Conservation (phyloP, 2,329 filamentous ascomycete genomes). For the Grosmannia clavigera region DNA sequence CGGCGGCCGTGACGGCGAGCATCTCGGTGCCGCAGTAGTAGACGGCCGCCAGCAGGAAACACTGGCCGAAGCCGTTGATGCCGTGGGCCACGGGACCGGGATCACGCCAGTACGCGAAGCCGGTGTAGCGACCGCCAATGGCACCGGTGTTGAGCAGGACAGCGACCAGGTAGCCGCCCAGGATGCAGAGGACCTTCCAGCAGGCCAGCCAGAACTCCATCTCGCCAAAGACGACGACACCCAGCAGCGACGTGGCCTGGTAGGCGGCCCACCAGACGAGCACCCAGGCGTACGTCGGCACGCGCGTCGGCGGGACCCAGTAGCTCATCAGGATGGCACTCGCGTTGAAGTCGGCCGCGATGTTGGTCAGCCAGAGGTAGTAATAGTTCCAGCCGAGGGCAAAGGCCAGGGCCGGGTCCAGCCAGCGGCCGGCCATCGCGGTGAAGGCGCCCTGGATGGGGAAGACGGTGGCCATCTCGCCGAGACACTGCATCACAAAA, state of each 20-base stretch:
- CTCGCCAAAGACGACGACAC: slow-evolving; percentile 29
- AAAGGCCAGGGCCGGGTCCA: slow-evolving; percentile 46
- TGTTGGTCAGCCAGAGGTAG: slow-evolving; percentile 29
- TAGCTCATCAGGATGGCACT: slow-evolving; percentile 26
- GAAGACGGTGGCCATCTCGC: slow-evolving; percentile 45
- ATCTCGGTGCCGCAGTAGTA: slow-evolving; percentile 15
- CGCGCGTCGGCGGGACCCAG: slow-evolving; percentile 26
- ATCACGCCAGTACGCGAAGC: slow-evolving; percentile 8
- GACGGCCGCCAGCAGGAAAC: slow-evolving; percentile 24
- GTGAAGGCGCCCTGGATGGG: slow-evolving; percentile 41
- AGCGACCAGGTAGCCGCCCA: slow-evolving; percentile 33
- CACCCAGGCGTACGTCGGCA: slow-evolving; percentile 35
- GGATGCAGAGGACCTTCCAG: slow-evolving; percentile 24
- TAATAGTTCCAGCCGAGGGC: slow-evolving; percentile 40
- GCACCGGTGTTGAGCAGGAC: slow-evolving; percentile 30
- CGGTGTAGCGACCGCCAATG: slow-evolving; percentile 11
- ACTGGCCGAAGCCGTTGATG: slow-evolving; percentile 25
- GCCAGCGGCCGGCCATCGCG: slow-evolving; percentile 39
- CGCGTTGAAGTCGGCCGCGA: slow-evolving; percentile 10
- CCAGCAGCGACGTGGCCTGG: slow-evolving; percentile 16
- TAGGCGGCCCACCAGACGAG: slow-evolving; percentile 21
- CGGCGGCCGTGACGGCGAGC: slow-evolving; percentile 11
- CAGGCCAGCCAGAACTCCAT: slow-evolving; percentile 32
- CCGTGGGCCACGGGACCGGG: slow-evolving; percentile 46
- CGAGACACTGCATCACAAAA: slow-evolving; percentile 28